Evolutionary conservation across 768 basidiomycete genomes (phyloP).

Genomic region (Tricholoma hemisulphureum): DNA sequence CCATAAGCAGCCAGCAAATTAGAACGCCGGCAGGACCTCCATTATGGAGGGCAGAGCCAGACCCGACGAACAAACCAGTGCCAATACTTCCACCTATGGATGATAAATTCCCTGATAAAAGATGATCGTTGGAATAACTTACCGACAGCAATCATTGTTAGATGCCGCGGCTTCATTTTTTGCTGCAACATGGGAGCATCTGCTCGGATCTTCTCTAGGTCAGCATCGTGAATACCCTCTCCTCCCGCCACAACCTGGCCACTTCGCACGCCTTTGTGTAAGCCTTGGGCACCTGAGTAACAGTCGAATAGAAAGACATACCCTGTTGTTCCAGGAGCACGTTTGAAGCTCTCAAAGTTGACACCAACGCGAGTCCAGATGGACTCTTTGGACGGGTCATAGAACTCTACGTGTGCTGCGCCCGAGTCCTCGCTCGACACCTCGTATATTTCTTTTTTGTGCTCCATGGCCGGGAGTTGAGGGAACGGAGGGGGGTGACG

Average conservation of each 20-base stretch:
- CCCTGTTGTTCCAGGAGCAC: slow-evolving; percentile 47
- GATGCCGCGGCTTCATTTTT: slow-evolving; percentile 48
- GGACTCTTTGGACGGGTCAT: slow-evolving; percentile 47
- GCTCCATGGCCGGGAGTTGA: slow-evolving; percentile 22
- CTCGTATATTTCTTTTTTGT: slow-evolving; percentile 33
- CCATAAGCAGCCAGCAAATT: slow-evolving; percentile 45
- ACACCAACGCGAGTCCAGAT: slow-evolving; percentile 45
- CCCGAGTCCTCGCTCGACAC: slow-evolving; percentile 29
- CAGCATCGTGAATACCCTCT: slow-evolving; percentile 32
- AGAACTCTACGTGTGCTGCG: slow-evolving; percentile 35
- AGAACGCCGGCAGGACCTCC: slow-evolving; percentile 46
- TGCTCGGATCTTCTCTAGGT: slow-evolving; percentile 35
- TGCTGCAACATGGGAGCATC: slow-evolving; percentile 47
- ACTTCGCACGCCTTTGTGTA: slow-evolving; percentile 18
- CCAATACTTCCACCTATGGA: slow-evolving; percentile 45
- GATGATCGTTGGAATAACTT: slow-evolving; percentile 11
- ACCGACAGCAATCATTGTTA: slow-evolving; percentile 51
- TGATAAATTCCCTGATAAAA: not conserved
- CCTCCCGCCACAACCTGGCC: slow-evolving; percentile 37
- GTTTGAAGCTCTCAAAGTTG: slow-evolving; percentile 43
- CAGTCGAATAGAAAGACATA: slow-evolving; percentile 20
- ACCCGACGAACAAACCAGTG: slow-evolving; percentile 49
- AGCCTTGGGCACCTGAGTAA: not conserved
- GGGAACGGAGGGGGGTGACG: slow-evolving; percentile 5
- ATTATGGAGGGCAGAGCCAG: slow-evolving; percentile 36